Percentiles rank a stretch among this genome's conserved stretches.
Conservation (phyloP, 179 eudicot species). For the Silene vulgaris region DNA sequence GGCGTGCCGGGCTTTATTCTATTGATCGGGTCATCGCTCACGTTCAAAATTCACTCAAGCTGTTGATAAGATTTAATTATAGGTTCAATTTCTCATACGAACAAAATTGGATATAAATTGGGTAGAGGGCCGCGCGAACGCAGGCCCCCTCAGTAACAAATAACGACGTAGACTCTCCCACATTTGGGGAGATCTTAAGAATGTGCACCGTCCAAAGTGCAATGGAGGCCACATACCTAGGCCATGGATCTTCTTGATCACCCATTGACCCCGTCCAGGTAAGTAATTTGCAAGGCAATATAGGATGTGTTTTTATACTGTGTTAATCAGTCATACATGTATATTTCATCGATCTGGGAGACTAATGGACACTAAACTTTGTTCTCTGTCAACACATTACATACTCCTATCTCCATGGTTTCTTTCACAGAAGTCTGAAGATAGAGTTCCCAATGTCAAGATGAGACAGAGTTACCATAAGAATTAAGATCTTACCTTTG, state of each 20-base stretch:
- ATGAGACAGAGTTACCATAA: too few relatives aligned
- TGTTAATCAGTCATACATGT: background rate
- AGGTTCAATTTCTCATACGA: too few relatives aligned
- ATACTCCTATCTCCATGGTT: too few relatives aligned
- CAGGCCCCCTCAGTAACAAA: slow-evolving; percentile 1
- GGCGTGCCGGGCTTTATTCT: too few relatives aligned
- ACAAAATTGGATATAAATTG: too few relatives aligned
- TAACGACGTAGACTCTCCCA: slow-evolving; percentile 15
- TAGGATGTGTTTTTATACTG: background rate
- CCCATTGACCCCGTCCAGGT: slow-evolving; percentile 42
- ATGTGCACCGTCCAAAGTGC: slow-evolving; percentile 23
- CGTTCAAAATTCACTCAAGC: too few relatives aligned
- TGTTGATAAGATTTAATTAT: too few relatives aligned
- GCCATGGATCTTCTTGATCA: slow-evolving; percentile 29
- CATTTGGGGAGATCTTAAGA: slow-evolving; percentile 26
- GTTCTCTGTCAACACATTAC: background rate
- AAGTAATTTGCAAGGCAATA: slow-evolving; percentile 14
- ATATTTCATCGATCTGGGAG: background rate
- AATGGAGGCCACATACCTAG: slow-evolving; percentile 31
- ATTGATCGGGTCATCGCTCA: too few relatives aligned
- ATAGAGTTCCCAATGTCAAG: too few relatives aligned
- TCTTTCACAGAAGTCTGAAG: too few relatives aligned
- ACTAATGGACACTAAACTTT: background rate
- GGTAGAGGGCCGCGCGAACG: too few relatives aligned
- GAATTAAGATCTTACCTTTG: too few relatives aligned